Conservation (phyloP, 2,329 filamentous ascomycete genomes). For the Fusarium sororula region DNA sequence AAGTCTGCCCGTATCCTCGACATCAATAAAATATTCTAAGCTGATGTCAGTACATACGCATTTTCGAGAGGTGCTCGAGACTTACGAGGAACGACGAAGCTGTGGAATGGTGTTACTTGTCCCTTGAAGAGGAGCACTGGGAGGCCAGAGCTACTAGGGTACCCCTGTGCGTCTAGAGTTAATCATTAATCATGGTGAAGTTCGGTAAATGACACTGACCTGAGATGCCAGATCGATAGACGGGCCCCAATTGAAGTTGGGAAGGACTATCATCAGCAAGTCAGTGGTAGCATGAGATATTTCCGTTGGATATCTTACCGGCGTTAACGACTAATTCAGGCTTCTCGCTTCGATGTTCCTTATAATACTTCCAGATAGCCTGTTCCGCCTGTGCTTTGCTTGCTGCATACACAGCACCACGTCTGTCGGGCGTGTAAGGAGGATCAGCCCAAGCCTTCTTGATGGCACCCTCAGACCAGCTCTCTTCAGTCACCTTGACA, state of each 20-base stretch:
- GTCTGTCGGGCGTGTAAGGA: conserved; percentile 45
- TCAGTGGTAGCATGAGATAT: rapidly evolving
- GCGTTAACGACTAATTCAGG: conserved; percentile 42
- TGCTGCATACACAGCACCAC: conserved; percentile 47
- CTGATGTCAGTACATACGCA: rapidly evolving
- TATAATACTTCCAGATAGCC: conserved; percentile 50
- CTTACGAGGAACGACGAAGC: background rate
- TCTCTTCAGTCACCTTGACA: conserved; percentile 11
- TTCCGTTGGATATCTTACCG: background rate
- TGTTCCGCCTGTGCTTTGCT: conserved; percentile 51
- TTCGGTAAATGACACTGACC: no score
- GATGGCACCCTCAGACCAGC: conserved; percentile 49
- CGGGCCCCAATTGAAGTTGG: conserved; percentile 42
- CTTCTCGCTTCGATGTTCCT: conserved; percentile 34
- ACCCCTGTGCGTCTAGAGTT: background rate
- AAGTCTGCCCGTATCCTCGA: conserved; percentile 59
- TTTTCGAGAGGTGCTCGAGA: rapidly evolving
- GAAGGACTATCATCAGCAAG: conserved; percentile 30
- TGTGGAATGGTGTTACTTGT: background rate
- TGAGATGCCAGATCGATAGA: conserved; percentile 21
- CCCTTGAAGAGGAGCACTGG: conserved; percentile 37
- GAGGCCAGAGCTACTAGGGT: conserved; percentile 35
- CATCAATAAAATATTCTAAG: conserved; percentile 56
- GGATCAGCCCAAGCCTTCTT: conserved; percentile 49
- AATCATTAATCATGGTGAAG: no score